phyloP scores from a whole-genome alignment of 345 rosid species.

The Citrus sinensis region DVS_A1.0 CM039163.1:7014501-7015000 shows the following conservation, averaged over 20 bases:
- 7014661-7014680: not conserved
- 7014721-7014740: too few relatives aligned
- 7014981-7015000: too few relatives aligned
- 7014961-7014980: too few relatives aligned
- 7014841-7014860: not conserved
- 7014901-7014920: not conserved
- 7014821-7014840: too few relatives aligned
- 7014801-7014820: too few relatives aligned
- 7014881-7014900: not conserved
- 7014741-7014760: too few relatives aligned
- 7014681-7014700: too few relatives aligned
- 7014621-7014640: not conserved
- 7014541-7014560: not conserved
- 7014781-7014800: too few relatives aligned
- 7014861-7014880: not conserved
- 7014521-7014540: not conserved
- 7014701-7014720: too few relatives aligned
- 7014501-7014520: not conserved
- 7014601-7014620: not conserved
- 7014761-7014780: too few relatives aligned
- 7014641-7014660: not conserved
- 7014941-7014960: not conserved
- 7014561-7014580: conserved; percentile 1
- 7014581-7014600: conserved; percentile 4
- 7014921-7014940: not conserved